A percentile compares a stretch with the other conserved stretches of the same genome.
Evolutionary conservation across 2,329 filamentous ascomycete genomes (phyloP).

Genomic region (Fusarium sp.): DNA sequence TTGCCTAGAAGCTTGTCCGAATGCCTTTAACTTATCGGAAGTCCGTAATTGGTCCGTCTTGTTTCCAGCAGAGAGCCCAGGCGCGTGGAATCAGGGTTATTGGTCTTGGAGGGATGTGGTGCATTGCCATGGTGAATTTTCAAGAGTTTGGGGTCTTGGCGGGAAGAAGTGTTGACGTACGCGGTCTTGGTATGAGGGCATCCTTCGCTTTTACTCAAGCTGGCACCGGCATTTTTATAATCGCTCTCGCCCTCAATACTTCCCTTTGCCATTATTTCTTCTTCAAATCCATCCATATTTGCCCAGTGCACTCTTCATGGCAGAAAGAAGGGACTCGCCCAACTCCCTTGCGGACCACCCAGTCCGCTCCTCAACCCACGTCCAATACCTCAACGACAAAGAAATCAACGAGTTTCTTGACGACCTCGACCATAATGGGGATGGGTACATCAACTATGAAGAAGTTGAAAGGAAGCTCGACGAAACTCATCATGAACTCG

Average conservation of each 20-base stretch:
- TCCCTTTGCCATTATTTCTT: neutral
- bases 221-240: neutral
- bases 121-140: neutral
- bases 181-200: neutral
- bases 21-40: neutral
- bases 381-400: slow-evolving; percentile 56
- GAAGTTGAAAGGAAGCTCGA: slow-evolving; percentile 67
- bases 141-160: neutral
- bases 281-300: neutral
- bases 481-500: slow-evolving; percentile 63
- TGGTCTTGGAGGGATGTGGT: neutral
- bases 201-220: neutral
- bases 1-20: slow-evolving; percentile 7
- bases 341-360: slow-evolving; percentile 42
- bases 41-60: neutral
- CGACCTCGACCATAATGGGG: slow-evolving; percentile 63
- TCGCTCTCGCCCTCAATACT: neutral
- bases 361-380: slow-evolving; percentile 40
- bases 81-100: neutral
- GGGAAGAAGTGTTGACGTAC: neutral
- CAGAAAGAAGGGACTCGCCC: neutral
- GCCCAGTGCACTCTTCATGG: neutral
- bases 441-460: slow-evolving; percentile 64
- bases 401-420: slow-evolving; percentile 66
- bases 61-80: neutral